Evolutionary conservation across 768 basidiomycete species (phyloP), one percentile per base, ranked within the genome.

Genomic region (Suillus variegatus): DNA sequence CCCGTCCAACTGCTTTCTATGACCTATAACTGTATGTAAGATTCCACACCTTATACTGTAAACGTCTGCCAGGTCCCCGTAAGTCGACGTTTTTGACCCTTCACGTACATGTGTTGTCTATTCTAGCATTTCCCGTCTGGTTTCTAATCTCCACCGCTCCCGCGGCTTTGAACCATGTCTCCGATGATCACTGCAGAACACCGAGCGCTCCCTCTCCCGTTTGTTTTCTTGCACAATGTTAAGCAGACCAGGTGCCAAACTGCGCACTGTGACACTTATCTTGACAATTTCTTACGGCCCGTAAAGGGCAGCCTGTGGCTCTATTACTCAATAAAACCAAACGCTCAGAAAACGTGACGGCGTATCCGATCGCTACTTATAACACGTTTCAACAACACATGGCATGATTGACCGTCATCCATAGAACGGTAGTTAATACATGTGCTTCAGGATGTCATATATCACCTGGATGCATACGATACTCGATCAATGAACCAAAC

Each of bases 21-120:
- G 71, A 77, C 69, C 65, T 66, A 67, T 64, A 64, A 70, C 44
- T 43, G 63, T 74, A 76, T 76, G 71, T 74, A 70, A 74, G 68
- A 56, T 74, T 76, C 74, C 74, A 72, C 71, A 76, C 70, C 76
- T 76, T 75, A 75, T 74, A 73, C 67, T 51, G 66, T 62, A 68
- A 72, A 65, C 72, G 28, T 60, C 67, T 72, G 36, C 70, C 66
- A 77, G 76, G 76, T 76, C 76, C 76, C 75, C 77, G 75, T 68
- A 75, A 65, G 46, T 61, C 68, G 63, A 64, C 69, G 67, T 40
- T 74, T 69, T 68, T 77, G 75, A 76, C 68, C 70, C 64, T 72
- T 76, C 76, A 76, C 77, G 76, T 76, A 76, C 77, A 73, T 69
- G 54, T 65, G 64, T 72, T 62, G 68, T 75, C 72, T 63, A 70